These are phyloP conservation scores for Exobasidium cylindrosporum DNA, from an alignment of 1,284 basidiomycete species.

Conservation along the genomic window DNA sequence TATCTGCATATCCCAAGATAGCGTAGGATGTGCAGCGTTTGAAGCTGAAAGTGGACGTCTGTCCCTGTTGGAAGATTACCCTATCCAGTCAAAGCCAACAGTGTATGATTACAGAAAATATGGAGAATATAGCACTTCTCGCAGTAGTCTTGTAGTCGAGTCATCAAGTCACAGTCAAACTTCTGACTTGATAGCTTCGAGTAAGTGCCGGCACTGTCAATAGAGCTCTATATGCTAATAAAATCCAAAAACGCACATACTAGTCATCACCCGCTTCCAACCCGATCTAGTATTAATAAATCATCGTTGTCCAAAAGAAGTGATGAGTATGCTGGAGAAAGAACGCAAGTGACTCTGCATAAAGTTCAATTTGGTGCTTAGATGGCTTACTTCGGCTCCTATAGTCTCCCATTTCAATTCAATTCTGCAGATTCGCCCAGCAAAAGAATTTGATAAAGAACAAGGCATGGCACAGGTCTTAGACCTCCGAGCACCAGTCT, in stretches of 20 bases:
- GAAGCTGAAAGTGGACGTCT: neutral
- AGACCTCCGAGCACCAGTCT: neutral
- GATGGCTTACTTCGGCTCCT: neutral
- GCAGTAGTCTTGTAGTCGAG: too few relatives aligned
- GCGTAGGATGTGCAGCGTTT: constrained; percentile 3
- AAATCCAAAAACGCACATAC: too few relatives aligned
- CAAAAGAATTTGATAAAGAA: neutral
- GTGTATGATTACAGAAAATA: too few relatives aligned
- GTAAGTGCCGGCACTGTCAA: too few relatives aligned
- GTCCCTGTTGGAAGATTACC: constrained; percentile 2
- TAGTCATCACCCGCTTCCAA: neutral
- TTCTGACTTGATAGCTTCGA: neutral
- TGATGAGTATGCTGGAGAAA: neutral
- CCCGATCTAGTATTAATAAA: constrained; percentile 3
- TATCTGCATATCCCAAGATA: neutral
- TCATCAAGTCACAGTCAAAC: too few relatives aligned
- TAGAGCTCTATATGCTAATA: too few relatives aligned
- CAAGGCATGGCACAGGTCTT: neutral
- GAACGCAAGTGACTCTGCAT: too few relatives aligned
- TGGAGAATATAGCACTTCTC: too few relatives aligned
- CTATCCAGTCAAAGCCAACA: neutral
- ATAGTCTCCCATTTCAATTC: neutral
- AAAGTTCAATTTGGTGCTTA: too few relatives aligned
- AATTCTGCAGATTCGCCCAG: neutral
- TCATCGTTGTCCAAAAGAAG: neutral